These are phyloP conservation scores for Venturia aucupariae DNA, from an alignment of 2,329 filamentous ascomycete species.

Conservation along the genomic window DNA sequence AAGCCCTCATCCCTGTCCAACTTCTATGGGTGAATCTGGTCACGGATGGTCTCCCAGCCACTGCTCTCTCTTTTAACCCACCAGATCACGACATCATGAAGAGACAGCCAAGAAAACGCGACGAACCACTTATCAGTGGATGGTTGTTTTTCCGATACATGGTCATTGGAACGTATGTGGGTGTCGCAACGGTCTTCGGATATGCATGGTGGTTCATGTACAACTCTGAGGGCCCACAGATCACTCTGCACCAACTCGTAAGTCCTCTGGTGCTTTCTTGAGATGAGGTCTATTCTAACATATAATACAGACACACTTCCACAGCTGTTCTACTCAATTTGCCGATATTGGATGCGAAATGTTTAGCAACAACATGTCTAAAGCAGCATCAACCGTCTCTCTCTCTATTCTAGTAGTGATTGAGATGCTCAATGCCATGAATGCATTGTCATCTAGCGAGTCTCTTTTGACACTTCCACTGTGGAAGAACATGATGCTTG, in stretches of 20 bases:
- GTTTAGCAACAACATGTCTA: constrained; percentile 78
- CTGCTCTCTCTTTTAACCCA: constrained; percentile 94
- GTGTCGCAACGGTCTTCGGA: constrained; percentile 85
- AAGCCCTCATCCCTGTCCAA: constrained; percentile 93
- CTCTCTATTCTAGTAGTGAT: constrained; percentile 90
- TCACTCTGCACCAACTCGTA: constrained; percentile 76
- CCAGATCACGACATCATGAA: constrained; percentile 98
- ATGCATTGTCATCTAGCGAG: constrained; percentile 90
- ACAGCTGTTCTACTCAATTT: constrained; percentile 79
- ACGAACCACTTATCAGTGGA: constrained; percentile 83
- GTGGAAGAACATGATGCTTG: constrained; percentile 98
- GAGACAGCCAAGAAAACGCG: constrained; percentile 79
- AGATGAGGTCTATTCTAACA: constrained; percentile 13
- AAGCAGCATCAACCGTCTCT: constrained; percentile 85
- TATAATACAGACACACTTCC: constrained; percentile 62
- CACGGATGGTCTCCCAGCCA: constrained; percentile 92
- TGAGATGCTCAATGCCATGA: constrained; percentile 99
- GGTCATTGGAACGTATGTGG: constrained; percentile 91
- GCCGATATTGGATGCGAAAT: constrained; percentile 86
- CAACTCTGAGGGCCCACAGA: constrained; percentile 80
- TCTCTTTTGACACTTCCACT: constrained; percentile 85
- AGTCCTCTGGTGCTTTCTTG: constrained; percentile 21
- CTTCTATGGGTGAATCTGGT: constrained; percentile 98
- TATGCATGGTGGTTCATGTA: constrained; percentile 99
- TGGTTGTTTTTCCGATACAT: constrained; percentile 98